Evolutionary conservation across 768 basidiomycete genomes (phyloP).

Genomic region (Pleurotus tuber-regium): DNA sequence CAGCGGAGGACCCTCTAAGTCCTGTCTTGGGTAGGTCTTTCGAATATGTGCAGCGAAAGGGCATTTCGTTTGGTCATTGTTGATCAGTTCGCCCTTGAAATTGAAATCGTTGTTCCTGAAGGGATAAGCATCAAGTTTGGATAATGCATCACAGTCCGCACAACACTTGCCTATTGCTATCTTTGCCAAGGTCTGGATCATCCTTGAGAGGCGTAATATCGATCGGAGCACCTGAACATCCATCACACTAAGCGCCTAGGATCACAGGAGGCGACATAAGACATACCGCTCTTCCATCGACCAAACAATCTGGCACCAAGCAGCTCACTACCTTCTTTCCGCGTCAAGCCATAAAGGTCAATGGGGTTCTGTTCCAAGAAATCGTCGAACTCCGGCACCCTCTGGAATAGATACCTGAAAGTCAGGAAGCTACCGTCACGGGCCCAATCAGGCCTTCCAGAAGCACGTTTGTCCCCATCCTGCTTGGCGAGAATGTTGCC

Average conservation of each 20-base stretch:
- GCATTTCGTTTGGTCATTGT: slow-evolving; percentile 30
- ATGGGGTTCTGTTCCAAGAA: slow-evolving; percentile 43
- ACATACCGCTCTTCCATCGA: slow-evolving; percentile 52
- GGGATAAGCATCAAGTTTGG: neutral
- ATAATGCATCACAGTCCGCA: slow-evolving; percentile 14
- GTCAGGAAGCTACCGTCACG: slow-evolving; percentile 51
- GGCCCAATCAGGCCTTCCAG: slow-evolving; percentile 38
- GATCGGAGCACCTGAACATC: slow-evolving; percentile 39
- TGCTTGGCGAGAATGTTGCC: slow-evolving; percentile 46
- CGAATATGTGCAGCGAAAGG: slow-evolving; percentile 50
- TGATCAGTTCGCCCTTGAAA: slow-evolving; percentile 23
- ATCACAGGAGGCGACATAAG: neutral
- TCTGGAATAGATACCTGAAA: slow-evolving; percentile 50
- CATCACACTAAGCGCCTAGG: slow-evolving; percentile 6
- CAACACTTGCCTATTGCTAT: slow-evolving; percentile 30
- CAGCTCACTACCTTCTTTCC: slow-evolving; percentile 42
- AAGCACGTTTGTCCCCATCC: slow-evolving; percentile 31
- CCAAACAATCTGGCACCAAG: slow-evolving; percentile 52
- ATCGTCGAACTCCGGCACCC: slow-evolving; percentile 49
- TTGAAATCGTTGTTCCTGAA: slow-evolving; percentile 42
- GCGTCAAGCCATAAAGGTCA: slow-evolving; percentile 29
- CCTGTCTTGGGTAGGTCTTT: slow-evolving; percentile 45
- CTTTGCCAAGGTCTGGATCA: slow-evolving; percentile 31
- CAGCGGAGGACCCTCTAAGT: slow-evolving; percentile 29
- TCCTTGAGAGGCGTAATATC: slow-evolving; percentile 42